Evolutionary conservation across 495 filamentous ascomycete genomes (phyloP), one percentile per base, ranked within the genome.

Genomic region (Daldinia bambusicola): DNA sequence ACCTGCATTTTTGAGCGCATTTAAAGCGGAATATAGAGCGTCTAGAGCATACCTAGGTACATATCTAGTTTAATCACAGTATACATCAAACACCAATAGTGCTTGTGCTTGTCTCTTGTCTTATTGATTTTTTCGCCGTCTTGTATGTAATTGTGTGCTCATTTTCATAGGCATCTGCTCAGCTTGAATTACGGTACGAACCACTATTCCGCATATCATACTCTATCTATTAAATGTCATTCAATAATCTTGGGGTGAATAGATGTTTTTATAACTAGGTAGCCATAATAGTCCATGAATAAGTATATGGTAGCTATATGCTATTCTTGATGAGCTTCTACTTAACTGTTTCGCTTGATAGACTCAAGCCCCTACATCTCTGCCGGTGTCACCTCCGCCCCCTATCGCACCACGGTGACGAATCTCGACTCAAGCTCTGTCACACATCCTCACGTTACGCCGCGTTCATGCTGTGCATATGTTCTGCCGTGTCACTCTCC

Each of bases 401-500:
- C 12, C 30, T 26, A 26, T 26, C 26, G 55, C 48, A 40, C 61
- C 52, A 30, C 18, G 36, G 59, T 43, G 52, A 58, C 34, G 30
- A 60, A 70, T 65, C 60, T 55, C 48, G 53, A 55, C 55, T 32
- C 20, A 20, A 20, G 52, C 7, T 14, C n/a, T 13, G 40, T 63
- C 8, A 7, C 26, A 59, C 55, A 45, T 12, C 26, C 18, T n/a
- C 16, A 50, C 48, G 60, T 60, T 64, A 37, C 45, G 31, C 37
- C 8, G 30, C 52, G 36, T 48, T 48, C 43, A 18, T 22, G 16
- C 20, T 16, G 18, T 59, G 20, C 32, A 31, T 40, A 18, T 0
- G 31, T 14, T 16, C 14, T 55, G 32, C 18, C 36, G 67, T 69
- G 53, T 48, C 12, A 48, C 18, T 48, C 16, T 48, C 9, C 43